phyloP scores from a whole-genome alignment of 306 rosid species.

The Cucurbita argyrosperma region DNA sequence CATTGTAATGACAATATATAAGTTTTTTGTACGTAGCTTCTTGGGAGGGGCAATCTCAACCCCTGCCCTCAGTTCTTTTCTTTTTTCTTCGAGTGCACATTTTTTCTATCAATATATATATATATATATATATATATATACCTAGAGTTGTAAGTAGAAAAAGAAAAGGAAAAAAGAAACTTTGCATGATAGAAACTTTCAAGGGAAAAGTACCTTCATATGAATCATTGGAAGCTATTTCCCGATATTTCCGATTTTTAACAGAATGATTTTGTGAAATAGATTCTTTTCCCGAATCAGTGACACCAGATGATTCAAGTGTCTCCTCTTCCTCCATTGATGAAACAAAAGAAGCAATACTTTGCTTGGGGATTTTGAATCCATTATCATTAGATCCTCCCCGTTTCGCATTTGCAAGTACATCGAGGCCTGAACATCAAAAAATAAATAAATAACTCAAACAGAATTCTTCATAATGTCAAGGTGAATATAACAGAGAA shows the following conservation, averaged over 20 bases:
- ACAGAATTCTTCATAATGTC: background rate
- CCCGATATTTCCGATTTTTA: slow-evolving; percentile 52
- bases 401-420: slow-evolving; percentile 63
- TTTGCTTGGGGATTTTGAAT: slow-evolving; percentile 70
- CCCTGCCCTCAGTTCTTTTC: background rate
- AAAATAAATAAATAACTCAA: background rate
- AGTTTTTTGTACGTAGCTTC: background rate
- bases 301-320: slow-evolving; percentile 24
- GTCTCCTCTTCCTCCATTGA: slow-evolving; percentile 58
- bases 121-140: too few species aligned
- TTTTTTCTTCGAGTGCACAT: background rate
- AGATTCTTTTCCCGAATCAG: slow-evolving; percentile 24
- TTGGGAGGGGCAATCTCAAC: background rate
- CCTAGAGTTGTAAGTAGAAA: background rate
- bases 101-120: too few species aligned
- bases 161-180: background rate
- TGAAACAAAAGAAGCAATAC: slow-evolving; percentile 42
- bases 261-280: slow-evolving; percentile 13
- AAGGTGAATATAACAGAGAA: background rate
- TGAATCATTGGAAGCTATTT: slow-evolving; percentile 26
- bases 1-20: background rate
- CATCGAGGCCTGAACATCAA: slow-evolving; percentile 58
- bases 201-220: slow-evolving; percentile 23
- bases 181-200: background rate
- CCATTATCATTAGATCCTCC: slow-evolving; percentile 44